Evolutionary conservation across 1,139 yeast species (phyloP), one percentile per base, ranked within the genome.

Genomic region (Nakaseomyces glabratus): DNA sequence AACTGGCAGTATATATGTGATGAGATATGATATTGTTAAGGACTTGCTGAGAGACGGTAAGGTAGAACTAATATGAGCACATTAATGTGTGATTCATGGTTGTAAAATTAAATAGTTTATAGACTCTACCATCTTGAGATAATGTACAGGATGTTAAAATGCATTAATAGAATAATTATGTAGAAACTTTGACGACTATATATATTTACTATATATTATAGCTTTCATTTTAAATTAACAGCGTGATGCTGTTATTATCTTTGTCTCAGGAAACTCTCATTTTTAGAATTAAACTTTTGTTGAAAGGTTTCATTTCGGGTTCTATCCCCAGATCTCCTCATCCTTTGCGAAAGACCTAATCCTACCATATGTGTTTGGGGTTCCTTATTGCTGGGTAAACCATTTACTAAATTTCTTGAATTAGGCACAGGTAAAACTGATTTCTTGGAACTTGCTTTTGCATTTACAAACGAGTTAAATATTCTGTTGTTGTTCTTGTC

Each of bases 1-100:
- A 6, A 57, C 63, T 13, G 76, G 73, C n/a, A 84, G 88, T 24
- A 74, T 86, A 8, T 85, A 82, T 50, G 85, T 82, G 28, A 68
- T 84, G 52, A 67, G 84, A 39, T 88, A 84, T 59, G 66, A 68
- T 15, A 69, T 55, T 16, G 48, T 57, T 13, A 45, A 51, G 33
- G 48, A 47, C 12, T 41, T 55, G 14, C 31, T 57, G 14, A 39
- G 33, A 22, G 53, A 51, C 9, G 48, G 46, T 18, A 50, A 48
- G 35, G 49, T 55, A 9, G 47, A 46, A 24, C 38, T 57, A 20
- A 49, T 57, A 38, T 57, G 36, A 38, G 13, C 11, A n/a, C n/a
- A n/a, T n/a, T n/a, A n/a, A n/a, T n/a, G n/a, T n/a, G n/a, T n/a
- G n/a, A n/a, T n/a, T n/a, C n/a, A n/a, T n/a, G n/a, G n/a, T n/a